Base-by-base conservation (phyloP, 441 rosid species). In the Eutrema salsugineum region DNA sequence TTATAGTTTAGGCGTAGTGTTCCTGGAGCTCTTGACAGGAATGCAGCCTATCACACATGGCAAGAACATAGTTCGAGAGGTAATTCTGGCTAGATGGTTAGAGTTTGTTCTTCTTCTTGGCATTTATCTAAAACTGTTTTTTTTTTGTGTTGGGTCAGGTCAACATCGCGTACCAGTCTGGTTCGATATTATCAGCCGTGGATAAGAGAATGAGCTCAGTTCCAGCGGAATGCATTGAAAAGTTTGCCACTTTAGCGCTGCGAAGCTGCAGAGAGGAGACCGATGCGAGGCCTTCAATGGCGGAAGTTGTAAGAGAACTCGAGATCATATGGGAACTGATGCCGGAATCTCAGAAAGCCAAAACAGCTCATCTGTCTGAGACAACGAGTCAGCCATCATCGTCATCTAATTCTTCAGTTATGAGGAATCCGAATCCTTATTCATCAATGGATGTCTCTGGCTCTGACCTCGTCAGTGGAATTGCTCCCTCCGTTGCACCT, bases 21-120 rank as follows among this genome's bases (percentile, higher is more conserved):
- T 93, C 69, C 67, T 96, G 28, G 99, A 96, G 84, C 91, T 96
- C 17, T 74, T 93, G 75, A 96, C 99, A 0, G 99, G 98, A 64
- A 86, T 87, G 97, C 98, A 87, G 1, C 94, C 98, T 7, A 93
- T 96, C 68, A 84, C 93, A 14, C 98, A 85, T 72, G 99, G 99
- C 19, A 93, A 93, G 79, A 96, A 96, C 88, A 87, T 96, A 65
- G 98, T 93, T 49, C 84, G 97, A 20, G 98, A 96, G 97, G 99
- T 94, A 82, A 80, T 8, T 15, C 60, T 27, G 5, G 16, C 17
- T 44, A 51, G 36, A 61, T 17, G 6, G 19, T 61, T 6, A 53
- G 11, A 17, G 38, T 9, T 40, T 49, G 11, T 17, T 50, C 16
- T 16, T n/a, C 58, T 36, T 27, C 38, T 36, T 28, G 48, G 33